Conservation (phyloP, 306 rosid genomes). For the Fragaria ananassa region DNA sequence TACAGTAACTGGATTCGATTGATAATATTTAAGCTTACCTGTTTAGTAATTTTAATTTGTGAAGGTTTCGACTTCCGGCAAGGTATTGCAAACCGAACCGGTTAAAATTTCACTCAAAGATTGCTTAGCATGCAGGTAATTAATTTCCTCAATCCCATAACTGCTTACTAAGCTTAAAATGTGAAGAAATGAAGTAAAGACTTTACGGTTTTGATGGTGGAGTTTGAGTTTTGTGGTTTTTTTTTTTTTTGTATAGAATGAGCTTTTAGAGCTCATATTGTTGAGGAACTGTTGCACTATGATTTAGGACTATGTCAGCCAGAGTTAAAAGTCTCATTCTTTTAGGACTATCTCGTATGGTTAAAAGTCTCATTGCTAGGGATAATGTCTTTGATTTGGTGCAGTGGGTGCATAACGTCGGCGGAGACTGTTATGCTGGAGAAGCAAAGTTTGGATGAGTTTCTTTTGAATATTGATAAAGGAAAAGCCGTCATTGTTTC, state of each 20-base stretch:
- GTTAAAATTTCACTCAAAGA: conserved; percentile 94
- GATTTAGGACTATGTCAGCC: not conserved
- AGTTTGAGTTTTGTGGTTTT: not conserved
- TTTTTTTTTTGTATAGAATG: not conserved
- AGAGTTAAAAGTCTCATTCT: too few relatives aligned
- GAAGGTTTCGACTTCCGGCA: conserved; percentile 57
- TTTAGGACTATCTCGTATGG: not conserved
- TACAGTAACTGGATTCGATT: not conserved
- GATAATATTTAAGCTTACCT: not conserved
- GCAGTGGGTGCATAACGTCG: conserved; percentile 93
- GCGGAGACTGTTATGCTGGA: conserved; percentile 95
- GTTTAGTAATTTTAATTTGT: conserved; percentile 4
- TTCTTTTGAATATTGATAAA: conserved; percentile 55
- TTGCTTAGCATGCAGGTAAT: conserved; percentile 95
- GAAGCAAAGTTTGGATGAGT: conserved; percentile 96
- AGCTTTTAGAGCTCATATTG: not conserved
- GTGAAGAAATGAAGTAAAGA: not conserved
- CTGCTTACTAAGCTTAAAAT: too few relatives aligned
- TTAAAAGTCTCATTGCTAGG: too few relatives aligned
- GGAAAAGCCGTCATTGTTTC: conserved; percentile 77
- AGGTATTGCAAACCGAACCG: conserved; percentile 64
- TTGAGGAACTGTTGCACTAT: not conserved
- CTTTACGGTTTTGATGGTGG: not conserved
- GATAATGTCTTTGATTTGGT: conserved; percentile 21
- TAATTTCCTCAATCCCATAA: conserved; percentile 1